Evolutionary conservation across 805 yeast genomes (phyloP).

Genomic region (Candida namnaoensis): DNA sequence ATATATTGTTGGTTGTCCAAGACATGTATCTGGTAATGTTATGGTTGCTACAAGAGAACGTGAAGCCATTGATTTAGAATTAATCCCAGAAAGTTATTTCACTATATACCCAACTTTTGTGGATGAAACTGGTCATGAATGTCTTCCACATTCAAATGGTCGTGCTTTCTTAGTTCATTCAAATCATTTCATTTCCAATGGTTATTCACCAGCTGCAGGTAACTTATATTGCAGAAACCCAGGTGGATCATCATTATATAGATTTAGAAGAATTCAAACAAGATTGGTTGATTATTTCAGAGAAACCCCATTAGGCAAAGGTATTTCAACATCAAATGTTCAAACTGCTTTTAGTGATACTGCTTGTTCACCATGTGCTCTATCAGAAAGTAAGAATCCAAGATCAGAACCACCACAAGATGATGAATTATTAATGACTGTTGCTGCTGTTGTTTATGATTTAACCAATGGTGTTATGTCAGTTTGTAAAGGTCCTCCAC

Average conservation of each 20-base stretch:
- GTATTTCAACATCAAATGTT: conserved; percentile 3
- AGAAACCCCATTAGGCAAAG: conserved; percentile 4
- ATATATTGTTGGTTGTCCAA: conserved; percentile 8
- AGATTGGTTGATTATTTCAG: conserved; percentile 6
- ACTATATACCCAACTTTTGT: conserved; percentile 7
- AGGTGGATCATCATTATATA: conserved; percentile 10
- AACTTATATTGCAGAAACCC: conserved; percentile 7
- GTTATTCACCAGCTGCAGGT: conserved; percentile 7
- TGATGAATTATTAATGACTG: conserved; percentile 6
- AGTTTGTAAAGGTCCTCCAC: conserved; percentile 10
- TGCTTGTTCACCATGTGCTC: conserved; percentile 5
- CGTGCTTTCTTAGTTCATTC: conserved; percentile 8
- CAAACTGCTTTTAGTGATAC: conserved; percentile 4
- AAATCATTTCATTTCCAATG: conserved; percentile 5
- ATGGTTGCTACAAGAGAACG: conserved; percentile 6
- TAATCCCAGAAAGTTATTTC: conserved; percentile 7
- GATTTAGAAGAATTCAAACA: conserved; percentile 6
- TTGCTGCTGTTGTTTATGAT: conserved; percentile 8
- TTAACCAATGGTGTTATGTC: conserved; percentile 8
- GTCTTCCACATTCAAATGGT: conserved; percentile 4
- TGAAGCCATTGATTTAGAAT: conserved; percentile 7
- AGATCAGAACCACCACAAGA: conserved; percentile 7
- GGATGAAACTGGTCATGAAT: conserved; percentile 5
- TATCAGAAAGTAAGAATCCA: conserved; percentile 7
- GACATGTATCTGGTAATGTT: conserved; percentile 8